Conservation (phyloP, 352 stramenopile species). For the Phytophthora multivora region DNA sequence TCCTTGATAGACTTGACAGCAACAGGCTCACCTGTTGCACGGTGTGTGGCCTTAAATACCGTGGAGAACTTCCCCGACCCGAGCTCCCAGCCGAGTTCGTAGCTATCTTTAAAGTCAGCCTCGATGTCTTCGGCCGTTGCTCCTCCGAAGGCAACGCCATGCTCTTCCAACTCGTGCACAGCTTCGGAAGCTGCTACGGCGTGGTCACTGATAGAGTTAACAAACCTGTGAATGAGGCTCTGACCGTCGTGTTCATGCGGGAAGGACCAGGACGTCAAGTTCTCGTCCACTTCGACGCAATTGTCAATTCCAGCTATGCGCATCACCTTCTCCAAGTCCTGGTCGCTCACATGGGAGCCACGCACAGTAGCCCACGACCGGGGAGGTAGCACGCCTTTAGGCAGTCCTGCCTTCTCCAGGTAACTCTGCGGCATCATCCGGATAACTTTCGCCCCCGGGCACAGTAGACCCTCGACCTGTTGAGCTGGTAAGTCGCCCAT, state of each 20-base stretch:
- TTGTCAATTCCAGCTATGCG: slow-evolving; percentile 58
- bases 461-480: slow-evolving; percentile 61
- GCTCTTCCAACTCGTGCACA: slow-evolving; percentile 15
- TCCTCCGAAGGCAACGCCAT: not conserved
- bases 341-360: slow-evolving; percentile 52
- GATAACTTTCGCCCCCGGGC: slow-evolving; percentile 70
- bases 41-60: slow-evolving; percentile 56
- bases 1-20: slow-evolving; percentile 76
- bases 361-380: slow-evolving; percentile 59
- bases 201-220: slow-evolving; percentile 42
- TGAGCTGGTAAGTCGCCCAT: slow-evolving; percentile 66
- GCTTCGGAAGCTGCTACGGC: slow-evolving; percentile 19
- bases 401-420: slow-evolving; percentile 57
- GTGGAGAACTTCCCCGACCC: slow-evolving; percentile 66
- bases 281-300: slow-evolving; percentile 50
- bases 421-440: slow-evolving; percentile 75
- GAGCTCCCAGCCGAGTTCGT: slow-evolving; percentile 61
- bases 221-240: slow-evolving; percentile 40
- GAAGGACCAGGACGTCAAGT: slow-evolving; percentile 34
- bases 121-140: not conserved
- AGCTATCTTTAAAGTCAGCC: slow-evolving; percentile 60
- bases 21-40: slow-evolving; percentile 43
- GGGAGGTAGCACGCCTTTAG: slow-evolving; percentile 52
- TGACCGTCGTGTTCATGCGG: slow-evolving; percentile 14
- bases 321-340: slow-evolving; percentile 66